Evolutionary conservation across 2,329 filamentous ascomycete genomes (phyloP), one percentile per base, ranked within the genome.

Genomic region (Diplodia seriata): DNA sequence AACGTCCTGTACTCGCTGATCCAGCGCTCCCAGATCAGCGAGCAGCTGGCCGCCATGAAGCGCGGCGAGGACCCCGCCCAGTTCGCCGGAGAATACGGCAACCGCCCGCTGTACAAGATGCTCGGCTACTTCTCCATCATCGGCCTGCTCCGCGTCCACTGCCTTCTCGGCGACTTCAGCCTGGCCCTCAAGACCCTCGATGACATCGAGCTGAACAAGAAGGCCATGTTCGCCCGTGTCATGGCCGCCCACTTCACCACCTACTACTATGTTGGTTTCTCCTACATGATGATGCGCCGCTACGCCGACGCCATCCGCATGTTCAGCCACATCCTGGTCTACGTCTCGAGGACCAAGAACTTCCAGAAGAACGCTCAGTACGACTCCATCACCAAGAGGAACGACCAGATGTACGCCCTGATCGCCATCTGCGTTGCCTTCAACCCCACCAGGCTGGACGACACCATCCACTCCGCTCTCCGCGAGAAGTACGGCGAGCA

Each of bases 261-360:
- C 72, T 99, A 98, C 89, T 99, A 99, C 89, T 98, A 98, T 81
- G 94, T 99, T 71, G 95, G 95, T 74, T 99, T 99, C 89, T 97
- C 93, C 74, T 99, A 99, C 90, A 98, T 99, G 94, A 99, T 99
- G 95, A 97, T 98, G 92, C 93, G 95, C 84, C 92, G 95, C 79
- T 99, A 99, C 81, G 92, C 93, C 82, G 95, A 99, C 82, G 95
- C 95, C 81, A 97, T 99, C 84, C 93, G 94, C 87, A 97, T 97
- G 91, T 99, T 99, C 89, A 97, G 92, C 86, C 95, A 99, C 87
- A 99, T 99, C 82, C 89, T 99, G 75, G 91, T 99, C 83, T 99
- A 98, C 84, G 94, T 99, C 73, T 97, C 93, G 74, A 88, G 95
- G 76, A 99, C 95, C 78, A 99, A 99, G 91, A 98, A 98, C 87